Base-by-base conservation (phyloP, 148 eudicot genomes). In the Nyssa sinensis region DNA sequence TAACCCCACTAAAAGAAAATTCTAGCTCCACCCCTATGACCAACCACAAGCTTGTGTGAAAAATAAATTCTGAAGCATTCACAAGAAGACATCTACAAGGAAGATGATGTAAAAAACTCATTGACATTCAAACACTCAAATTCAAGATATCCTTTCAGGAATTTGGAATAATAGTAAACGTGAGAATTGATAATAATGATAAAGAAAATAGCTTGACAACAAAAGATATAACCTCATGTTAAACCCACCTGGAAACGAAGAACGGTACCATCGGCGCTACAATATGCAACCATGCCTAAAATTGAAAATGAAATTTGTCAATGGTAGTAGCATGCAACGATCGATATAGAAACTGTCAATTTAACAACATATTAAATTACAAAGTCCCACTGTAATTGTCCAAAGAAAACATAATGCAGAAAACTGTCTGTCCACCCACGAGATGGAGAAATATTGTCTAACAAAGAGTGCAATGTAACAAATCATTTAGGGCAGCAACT, bases 251-350 rank as follows among this genome's bases (percentile, higher is more conserved):
- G 89, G 78, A 90, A 95, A 72, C 83, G 86, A 62, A 87, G 80
- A 64, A 84, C 88, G 61, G 82, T 86, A 62, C 98, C 98, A 80
- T 92, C 96, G 49, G 90, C 88, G 66, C 92, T 70, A 66, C 96
- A 95, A 76, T 95, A 95, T 71, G 98, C 97, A 76, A 86, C 98
- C 85, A 86, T 77, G 55, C 98, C 98, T 93, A 62, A 34, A 58
- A 66, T 58, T 67, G 39, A 59, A 64, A 25, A 71, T 24, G 66
- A 71, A 71, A 71, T 34, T 35, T 59, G 66, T 60, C 33, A 71
- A 39, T 23, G 4, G 51, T 44, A 44, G 51, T 44, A 11, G 51
- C 51, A 34, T 5, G 23, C 1, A 7, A 33, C 25, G 32, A 27
- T 28, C 71, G n/a, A n/a, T n/a, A 12, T n/a, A n/a, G 28, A 9